Conservation (phyloP, 306 rosid species). For the Dalbergia cochinchinensis region DNA sequence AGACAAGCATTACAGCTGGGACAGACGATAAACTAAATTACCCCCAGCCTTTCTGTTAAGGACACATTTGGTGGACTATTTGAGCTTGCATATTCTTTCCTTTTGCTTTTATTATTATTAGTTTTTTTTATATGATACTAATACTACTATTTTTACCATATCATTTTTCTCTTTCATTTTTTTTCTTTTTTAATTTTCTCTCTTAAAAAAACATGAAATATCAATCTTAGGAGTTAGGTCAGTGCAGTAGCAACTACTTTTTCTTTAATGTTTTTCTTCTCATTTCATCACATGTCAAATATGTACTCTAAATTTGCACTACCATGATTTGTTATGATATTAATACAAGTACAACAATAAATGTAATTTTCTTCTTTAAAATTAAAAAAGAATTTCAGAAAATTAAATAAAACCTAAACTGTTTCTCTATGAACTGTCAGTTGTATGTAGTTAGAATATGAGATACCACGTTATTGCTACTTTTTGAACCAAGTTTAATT, state of each 20-base stretch:
- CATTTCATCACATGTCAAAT: neutral
- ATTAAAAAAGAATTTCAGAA: neutral
- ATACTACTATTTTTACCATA: neutral
- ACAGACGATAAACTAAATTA: neutral
- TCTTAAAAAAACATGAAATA: neutral
- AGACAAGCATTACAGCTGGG: neutral
- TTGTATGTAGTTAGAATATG: neutral
- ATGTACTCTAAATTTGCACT: neutral
- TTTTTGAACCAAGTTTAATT: too few species aligned
- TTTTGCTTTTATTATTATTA: neutral
- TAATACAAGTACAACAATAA: neutral
- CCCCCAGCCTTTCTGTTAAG: neutral
- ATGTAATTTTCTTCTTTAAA: neutral
- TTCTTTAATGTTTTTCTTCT: neutral
- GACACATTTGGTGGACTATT: slow-evolving; percentile 16
- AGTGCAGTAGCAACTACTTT: slow-evolving; percentile 4
- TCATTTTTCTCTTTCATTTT: too few species aligned
- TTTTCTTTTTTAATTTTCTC: neutral
- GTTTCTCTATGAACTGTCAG: neutral
- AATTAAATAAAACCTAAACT: neutral
- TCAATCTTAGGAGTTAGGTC: slow-evolving; percentile 11
- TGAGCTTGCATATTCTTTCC: neutral
- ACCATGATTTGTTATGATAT: neutral
- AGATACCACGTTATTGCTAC: neutral
- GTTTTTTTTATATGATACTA: neutral